Evolutionary conservation across 331 rosid species (phyloP).

Genomic region (Dryas integrifolia): DNA sequence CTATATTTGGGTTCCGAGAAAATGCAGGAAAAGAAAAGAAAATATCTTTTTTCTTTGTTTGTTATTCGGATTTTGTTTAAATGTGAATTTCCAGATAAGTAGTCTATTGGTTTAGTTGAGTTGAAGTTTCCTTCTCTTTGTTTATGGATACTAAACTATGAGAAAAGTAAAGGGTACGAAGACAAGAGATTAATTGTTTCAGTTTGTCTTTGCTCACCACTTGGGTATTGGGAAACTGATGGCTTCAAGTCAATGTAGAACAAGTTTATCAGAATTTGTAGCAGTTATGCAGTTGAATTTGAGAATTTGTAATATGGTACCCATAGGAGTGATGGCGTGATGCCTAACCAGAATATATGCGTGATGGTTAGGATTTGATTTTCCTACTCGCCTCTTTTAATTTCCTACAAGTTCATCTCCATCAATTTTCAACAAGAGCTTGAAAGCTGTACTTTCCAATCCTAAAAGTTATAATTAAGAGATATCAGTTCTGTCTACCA

Average conservation of each 20-base stretch:
- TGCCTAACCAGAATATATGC: not conserved
- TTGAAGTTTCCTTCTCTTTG: not conserved
- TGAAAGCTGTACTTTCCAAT: not conserved
- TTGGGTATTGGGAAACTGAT: not conserved
- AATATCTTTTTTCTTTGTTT: not conserved
- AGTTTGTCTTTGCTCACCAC: not conserved
- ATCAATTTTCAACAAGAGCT: not conserved
- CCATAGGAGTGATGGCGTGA: not conserved
- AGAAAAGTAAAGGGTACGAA: not conserved
- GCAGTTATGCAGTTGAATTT: not conserved
- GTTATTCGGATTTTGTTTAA: not conserved
- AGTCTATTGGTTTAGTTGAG: not conserved
- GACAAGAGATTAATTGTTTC: not conserved
- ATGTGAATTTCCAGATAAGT: not conserved
- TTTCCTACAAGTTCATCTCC: not conserved
- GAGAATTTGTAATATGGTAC: not conserved
- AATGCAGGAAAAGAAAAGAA: not conserved
- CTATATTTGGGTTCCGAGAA: not conserved
- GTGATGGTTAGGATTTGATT: not conserved
- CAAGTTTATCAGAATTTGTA: not conserved
- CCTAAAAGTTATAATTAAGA: not conserved
- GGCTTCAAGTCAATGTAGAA: not conserved
- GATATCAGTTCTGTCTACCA: not conserved
- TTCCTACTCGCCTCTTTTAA: not conserved
- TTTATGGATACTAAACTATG: not conserved